Base-by-base conservation (phyloP, 108 stramenopile genomes). In the Fragilaria crotonensis region DNA sequence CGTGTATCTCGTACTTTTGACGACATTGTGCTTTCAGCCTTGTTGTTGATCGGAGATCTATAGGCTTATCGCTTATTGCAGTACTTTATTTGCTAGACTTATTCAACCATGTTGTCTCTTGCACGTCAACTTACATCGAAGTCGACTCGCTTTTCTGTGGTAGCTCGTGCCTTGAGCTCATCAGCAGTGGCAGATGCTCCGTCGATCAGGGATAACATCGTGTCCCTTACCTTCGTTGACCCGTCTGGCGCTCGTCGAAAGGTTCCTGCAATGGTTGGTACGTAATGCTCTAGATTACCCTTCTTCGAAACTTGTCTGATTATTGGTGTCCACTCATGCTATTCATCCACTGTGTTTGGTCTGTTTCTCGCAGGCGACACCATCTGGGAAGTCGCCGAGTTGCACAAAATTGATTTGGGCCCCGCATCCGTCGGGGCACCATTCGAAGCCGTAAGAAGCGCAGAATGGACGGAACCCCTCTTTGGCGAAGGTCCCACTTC, bases 401-500 rank as follows among this genome's bases (percentile, higher is more conserved):
- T 76, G 67, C 80, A 89, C 58, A 75, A 75, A n/a, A 81, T 94
- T 27, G 87, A 90, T 60, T 67, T 94, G 49, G 93, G 93, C 18
- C 93, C 93, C 4, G 63, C 73, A 33, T 67, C 52, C 50, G 57
- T 59, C 29, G 79, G 81, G 36, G 76, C 73, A 17, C 60, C 69
- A 14, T 54, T 83, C 5, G 67, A 83, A 48, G 66, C 68, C 29
- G 61, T 75, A 28, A 81, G 81, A 29, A 77, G 69, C 41, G 67
- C 74, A 33, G 67, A 60, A 30, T 94, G 89, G 89, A 81, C 75
- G 9, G 93, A 94, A 63, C 87, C 87, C 11, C 75, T 90, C 14
- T 94, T 85, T 66, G 93, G 93, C 22, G 84, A 85, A 60, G 93
- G 89, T 25, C 63, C 81, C n/a, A 82, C 75, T 14, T 73, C 81